phyloP scores from a whole-genome alignment of 495 filamentous ascomycete genomes.

The Lineolata rhizophorae region DNA sequence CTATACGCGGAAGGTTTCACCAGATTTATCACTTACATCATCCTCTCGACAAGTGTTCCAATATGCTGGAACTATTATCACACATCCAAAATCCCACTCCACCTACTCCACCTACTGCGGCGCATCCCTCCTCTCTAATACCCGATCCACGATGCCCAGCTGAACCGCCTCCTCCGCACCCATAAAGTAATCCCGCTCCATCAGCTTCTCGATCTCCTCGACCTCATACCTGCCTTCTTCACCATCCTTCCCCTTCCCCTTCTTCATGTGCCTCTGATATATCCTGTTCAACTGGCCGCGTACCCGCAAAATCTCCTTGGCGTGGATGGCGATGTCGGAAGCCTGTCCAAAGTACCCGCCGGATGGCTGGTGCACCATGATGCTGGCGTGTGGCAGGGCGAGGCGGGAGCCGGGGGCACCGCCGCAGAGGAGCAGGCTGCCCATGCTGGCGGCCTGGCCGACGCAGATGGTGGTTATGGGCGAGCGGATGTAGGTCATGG shows the following conservation, averaged over 20 bases:
- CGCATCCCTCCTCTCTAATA: slow-evolving; percentile 37
- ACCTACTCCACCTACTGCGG: slow-evolving; percentile 12
- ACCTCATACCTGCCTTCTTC: too few species aligned
- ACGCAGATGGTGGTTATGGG: slow-evolving; percentile 89
- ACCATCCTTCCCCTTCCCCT: slow-evolving; percentile 50
- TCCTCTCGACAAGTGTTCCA: too few species aligned
- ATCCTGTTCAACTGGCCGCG: slow-evolving; percentile 74
- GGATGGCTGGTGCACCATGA: slow-evolving; percentile 93
- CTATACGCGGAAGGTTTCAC: too few species aligned
- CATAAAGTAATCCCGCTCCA: slow-evolving; percentile 94
- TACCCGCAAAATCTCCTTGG: slow-evolving; percentile 83
- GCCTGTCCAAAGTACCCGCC: slow-evolving; percentile 86
- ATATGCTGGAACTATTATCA: too few species aligned
- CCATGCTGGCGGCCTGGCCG: slow-evolving; percentile 90
- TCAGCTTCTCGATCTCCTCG: slow-evolving; percentile 72
- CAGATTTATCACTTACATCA: too few species aligned
- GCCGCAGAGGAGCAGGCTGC: slow-evolving; percentile 67
- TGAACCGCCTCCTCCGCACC: slow-evolving; percentile 71
- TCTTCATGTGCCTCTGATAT: slow-evolving; percentile 68
- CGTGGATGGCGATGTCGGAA: slow-evolving; percentile 84
- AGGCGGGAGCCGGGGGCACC: slow-evolving; percentile 70
- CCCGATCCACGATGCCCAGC: slow-evolving; percentile 78
- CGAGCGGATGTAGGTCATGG: slow-evolving; percentile 89
- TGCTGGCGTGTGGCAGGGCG: slow-evolving; percentile 71
- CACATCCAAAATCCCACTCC: slow-evolving; percentile 1